These are phyloP conservation scores for Paecilomyces sp. DNA, from an alignment of 2,329 filamentous ascomycete genomes.

Conservation along the genomic window DNA sequence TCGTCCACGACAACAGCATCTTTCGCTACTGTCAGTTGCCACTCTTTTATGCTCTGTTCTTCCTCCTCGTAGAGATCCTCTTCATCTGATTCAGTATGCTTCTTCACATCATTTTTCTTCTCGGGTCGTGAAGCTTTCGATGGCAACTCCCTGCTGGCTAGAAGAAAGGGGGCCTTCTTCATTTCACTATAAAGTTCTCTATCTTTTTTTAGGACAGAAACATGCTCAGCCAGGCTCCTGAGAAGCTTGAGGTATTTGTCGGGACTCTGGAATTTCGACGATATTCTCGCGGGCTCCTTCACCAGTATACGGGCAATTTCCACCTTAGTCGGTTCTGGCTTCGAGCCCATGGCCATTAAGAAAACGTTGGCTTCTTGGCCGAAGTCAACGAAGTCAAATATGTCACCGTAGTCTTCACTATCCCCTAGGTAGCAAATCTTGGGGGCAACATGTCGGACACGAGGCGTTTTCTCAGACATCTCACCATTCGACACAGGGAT, in stretches of 20 bases:
- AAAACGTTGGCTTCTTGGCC: conserved; percentile 82
- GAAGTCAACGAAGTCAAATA: conserved; percentile 97
- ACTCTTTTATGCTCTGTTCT: conserved; percentile 63
- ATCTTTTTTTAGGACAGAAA: conserved; percentile 65
- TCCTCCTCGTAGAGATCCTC: conserved; percentile 51
- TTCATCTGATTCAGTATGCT: conserved; percentile 16
- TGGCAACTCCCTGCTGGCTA: conserved; percentile 72
- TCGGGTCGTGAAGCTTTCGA: conserved; percentile 13
- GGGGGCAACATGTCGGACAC: conserved; percentile 56
- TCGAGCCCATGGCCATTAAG: conserved; percentile 79
- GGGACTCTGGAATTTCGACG: conserved; percentile 68
- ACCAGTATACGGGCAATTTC: conserved; percentile 83
- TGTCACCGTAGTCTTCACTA: conserved; percentile 67
- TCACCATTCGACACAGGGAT: conserved; percentile 54
- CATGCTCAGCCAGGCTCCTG: conserved; percentile 69
- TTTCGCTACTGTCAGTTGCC: conserved; percentile 64
- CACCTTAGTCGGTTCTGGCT: conserved; percentile 77
- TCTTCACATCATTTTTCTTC: conserved; percentile 10
- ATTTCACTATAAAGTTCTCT: conserved; percentile 71
- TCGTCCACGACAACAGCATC: conserved; percentile 79
- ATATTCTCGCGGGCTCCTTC: conserved; percentile 71
- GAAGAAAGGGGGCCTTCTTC: conserved; percentile 66
- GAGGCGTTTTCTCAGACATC: conserved; percentile 34
- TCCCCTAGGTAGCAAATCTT: conserved; percentile 73
- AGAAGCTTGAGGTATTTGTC: conserved; percentile 85